Evolutionary conservation across 768 basidiomycete genomes (phyloP), one percentile per base, ranked within the genome.

Genomic region (Pholiota microspora): DNA sequence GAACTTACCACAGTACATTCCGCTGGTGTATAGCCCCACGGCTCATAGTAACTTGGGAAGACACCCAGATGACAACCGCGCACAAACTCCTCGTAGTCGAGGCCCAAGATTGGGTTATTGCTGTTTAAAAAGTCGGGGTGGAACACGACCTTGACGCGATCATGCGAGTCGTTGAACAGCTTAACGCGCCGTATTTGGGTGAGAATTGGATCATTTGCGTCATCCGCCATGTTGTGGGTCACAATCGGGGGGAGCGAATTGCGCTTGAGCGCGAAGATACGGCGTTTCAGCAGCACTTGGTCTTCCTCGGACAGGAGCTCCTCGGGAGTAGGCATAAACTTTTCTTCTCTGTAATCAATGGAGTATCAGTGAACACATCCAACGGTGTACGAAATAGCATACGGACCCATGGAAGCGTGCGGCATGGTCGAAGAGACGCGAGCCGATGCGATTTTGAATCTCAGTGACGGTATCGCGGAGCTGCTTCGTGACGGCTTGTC

Each of bases 1-100:
- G n/a, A n/a, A n/a, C n/a, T n/a, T n/a, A n/a, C n/a, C 32, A 99
- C 97, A n/a, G 97, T 98, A 69, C 97, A 98, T 69, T 98, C 96
- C 1, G 96, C 96, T 0, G 96, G 96, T 1, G 94, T 97, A 67
- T 97, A 97, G 0, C 92, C 92, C 92, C 92, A 94, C 2, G 93
- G 93, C 73, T 95, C 92, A 67, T 97, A 98, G 67, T 98, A 98
- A 60, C 89, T 92, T 2, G 97, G 96, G 82, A 99, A 99, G 35
- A 99, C 96, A 45, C 97, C 97, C 46, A 99, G 75, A 76, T 99
- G 97, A 67, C 96, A 98, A 1, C 97, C 97, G 59, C 97, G 79
- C 32, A 98, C 97, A 66, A 99, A 99, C 73, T 99, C 97, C 71
- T 99, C 97, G 69, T 99, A 99, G 67, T 99, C 97, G 55, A 99